Base-by-base conservation (phyloP, 108 stramenopile species). In the Cyclotella kingstonii region DNA sequence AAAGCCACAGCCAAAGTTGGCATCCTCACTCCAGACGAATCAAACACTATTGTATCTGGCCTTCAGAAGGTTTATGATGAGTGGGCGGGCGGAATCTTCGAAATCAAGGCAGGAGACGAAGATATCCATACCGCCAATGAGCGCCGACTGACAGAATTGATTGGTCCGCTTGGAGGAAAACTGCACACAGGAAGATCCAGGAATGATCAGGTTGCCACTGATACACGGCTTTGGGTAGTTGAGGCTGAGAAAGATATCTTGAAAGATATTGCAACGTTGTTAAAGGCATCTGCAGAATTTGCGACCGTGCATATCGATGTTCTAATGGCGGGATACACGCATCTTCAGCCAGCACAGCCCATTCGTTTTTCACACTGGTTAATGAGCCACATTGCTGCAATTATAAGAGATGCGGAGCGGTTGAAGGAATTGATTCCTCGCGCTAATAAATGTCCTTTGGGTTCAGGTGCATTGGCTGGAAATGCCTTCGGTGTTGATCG, bases 121-220 rank as follows among this genome's bases (percentile, higher is more conserved):
- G 98, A 99, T 81, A 98, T 99, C 60, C 98, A 99, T 78, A 99
- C 97, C n/a, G 97, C 97, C 44, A 98, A 99, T 66, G 98, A 99
- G 78, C 89, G 98, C 34, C 89, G 98, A 3, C 77, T 99, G 46
- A 97, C 97, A 0, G 98, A 99, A 81, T 64, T 98, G 30, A 80
- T 98, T 54, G 97, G 97, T 18, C 70, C 92, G 6, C 73, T 89
- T 19, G 98, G 95, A 27, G 97, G 97, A 31, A 98, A 98, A 65
- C 63, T 99, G 48, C 98, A 99, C 81, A 99, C 98, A 11, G 98
- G 96, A 10, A 90, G 98, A 36, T 88, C 85, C 39, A 89, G 98
- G 4, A 99, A 99, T 76, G 95, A 96, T 63, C 95, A 96, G 66
- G 98, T 99, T 19, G 97, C 97, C 33, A 97, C 97, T 12, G 98